Base-by-base conservation (phyloP, 257 asterid genomes). In the Solanum appendiculatum region DNA sequence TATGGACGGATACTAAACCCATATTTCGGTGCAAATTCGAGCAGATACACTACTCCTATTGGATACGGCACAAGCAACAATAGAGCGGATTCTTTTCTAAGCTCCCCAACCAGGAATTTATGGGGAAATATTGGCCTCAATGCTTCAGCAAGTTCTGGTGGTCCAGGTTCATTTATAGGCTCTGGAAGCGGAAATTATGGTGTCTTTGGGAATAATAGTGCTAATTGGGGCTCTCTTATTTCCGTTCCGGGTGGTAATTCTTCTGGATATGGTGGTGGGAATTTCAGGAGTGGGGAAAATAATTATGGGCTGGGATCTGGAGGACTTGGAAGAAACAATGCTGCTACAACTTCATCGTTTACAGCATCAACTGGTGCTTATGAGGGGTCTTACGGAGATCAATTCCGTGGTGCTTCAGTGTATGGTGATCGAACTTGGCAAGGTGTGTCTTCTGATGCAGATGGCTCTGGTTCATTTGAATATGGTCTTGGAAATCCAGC, bases 81-180 rank as follows among this genome's bases (percentile, higher is more conserved):
- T 88, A 86, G 95, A 84, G 94, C 95, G 20, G 96, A 92, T 70
- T 89, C 96, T 14, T 91, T 91, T 84, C 87, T 90, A 18, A 90
- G 91, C 88, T 87, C 95, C 16, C 83, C 95, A 18, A 63, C 96
- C 2, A 89, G 94, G 92, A 94, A 87, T 87, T 89, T 92, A 48
- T 92, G 98, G 98, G 98, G 96, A 85, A 95, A 91, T 51, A 92
- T 95, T 42, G 94, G 94, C 42, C 91, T 93, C 68, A 92, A 90
- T 85, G 87, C 82, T 74, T 93, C 98, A 44, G 89, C 93, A 81
- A 91, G 89, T 86, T 86, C 92, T 89, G 93, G 90, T 15, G 87
- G 89, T 85, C 86, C 94, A 25, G 95, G 92, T 87, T 93, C 98
- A 11, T 94, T 89, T 91, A 87, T 92, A 63, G 94, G 93, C 77